Conservation (phyloP, 2,329 filamentous ascomycete genomes). For the Claviceps africana region DNA sequence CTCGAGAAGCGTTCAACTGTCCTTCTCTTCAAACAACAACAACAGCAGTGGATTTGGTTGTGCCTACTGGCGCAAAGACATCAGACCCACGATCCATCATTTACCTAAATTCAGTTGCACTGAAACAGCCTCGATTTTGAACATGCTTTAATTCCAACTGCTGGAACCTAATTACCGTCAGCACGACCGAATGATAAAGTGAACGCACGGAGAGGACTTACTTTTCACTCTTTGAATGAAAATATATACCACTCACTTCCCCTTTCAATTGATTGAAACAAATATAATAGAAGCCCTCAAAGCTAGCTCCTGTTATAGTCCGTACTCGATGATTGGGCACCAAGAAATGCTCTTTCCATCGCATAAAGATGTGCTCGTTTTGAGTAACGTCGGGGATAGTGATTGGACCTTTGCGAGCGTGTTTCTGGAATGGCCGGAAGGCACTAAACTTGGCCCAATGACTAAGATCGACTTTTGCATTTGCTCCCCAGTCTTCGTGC, state of each 20-base stretch:
- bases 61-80: neutral
- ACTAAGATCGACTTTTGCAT: slow-evolving; percentile 75
- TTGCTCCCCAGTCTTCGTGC: slow-evolving; percentile 83
- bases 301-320: slow-evolving; percentile 86
- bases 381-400: slow-evolving; percentile 58
- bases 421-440: slow-evolving; percentile 60
- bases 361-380: slow-evolving; percentile 88
- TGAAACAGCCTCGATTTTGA: slow-evolving; percentile 67
- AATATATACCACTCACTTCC: slow-evolving; percentile 86
- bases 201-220: slow-evolving; percentile 31
- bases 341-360: slow-evolving; percentile 97
- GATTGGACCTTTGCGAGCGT: slow-evolving; percentile 40
- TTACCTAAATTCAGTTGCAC: slow-evolving; percentile 66
- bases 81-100: neutral
- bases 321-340: slow-evolving; percentile 88
- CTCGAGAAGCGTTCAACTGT: neutral
- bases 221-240: slow-evolving; percentile 96
- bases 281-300: slow-evolving; percentile 98
- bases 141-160: slow-evolving; percentile 85
- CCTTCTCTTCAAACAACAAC: neutral
- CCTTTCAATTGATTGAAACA: slow-evolving; percentile 91
- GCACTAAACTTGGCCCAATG: slow-evolving; percentile 88
- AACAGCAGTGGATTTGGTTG: neutral
- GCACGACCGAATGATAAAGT: neutral
- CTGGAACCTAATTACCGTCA: slow-evolving; percentile 52